phyloP scores from a whole-genome alignment of 2,329 filamentous ascomycete genomes.

The Verruconis gallopava region DNA sequence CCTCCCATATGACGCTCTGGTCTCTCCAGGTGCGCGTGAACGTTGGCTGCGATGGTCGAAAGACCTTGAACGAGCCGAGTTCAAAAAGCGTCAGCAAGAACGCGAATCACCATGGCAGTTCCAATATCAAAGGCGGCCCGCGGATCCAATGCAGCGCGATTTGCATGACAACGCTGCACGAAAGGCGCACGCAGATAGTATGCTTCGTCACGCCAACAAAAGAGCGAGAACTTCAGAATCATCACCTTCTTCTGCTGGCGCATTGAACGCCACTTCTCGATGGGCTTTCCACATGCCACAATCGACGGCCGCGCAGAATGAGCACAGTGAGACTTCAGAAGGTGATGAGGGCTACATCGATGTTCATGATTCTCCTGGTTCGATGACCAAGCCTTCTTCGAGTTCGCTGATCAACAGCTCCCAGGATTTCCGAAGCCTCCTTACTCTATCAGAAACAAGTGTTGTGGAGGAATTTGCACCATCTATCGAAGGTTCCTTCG shows the following conservation, averaged over 20 bases:
- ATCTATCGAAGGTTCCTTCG: not conserved
- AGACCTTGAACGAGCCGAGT: conserved; percentile 54
- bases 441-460: conserved; percentile 12
- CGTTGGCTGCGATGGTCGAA: conserved; percentile 65
- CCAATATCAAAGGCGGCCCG: not conserved
- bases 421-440: conserved; percentile 25
- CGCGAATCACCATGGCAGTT: conserved; percentile 12
- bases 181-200: conserved; percentile 1
- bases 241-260: not conserved
- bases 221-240: not conserved
- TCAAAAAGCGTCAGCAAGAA: conserved; percentile 17
- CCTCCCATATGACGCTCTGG: conserved; percentile 59
- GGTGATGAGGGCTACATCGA: not conserved
- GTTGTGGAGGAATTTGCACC: not conserved
- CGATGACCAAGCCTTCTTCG: conserved; percentile 21
- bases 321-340: not conserved
- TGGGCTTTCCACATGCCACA: not conserved
- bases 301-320: not conserved
- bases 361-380: not conserved
- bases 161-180: conserved; percentile 1
- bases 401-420: conserved; percentile 32
- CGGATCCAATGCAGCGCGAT: not conserved
- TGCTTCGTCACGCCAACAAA: not conserved
- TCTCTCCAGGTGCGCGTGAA: conserved; percentile 68
- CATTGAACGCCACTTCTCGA: not conserved